Percentiles rank a stretch among this genome's conserved stretches.
Evolutionary conservation across 371 early-diverging fungal genomes (phyloP).

Genomic region (Mucor indicus): DNA sequence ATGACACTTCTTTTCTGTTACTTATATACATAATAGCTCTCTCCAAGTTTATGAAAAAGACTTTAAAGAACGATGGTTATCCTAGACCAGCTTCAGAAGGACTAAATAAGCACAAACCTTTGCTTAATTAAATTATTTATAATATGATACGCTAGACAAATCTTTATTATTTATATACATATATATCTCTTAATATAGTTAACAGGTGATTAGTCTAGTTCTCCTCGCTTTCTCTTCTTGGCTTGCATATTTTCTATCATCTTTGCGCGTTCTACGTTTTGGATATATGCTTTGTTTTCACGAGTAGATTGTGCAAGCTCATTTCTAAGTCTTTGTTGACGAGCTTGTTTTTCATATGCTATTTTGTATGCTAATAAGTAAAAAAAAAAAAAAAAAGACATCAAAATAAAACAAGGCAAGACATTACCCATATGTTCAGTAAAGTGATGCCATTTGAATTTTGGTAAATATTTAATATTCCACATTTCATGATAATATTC

Average conservation of each 20-base stretch:
- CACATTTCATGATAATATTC: slow-evolving; percentile 90
- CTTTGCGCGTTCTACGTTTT: slow-evolving; percentile 83
- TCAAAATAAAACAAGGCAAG: too few relatives aligned
- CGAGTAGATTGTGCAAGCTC: slow-evolving; percentile 84
- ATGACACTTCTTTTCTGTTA: too few relatives aligned
- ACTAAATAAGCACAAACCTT: background rate
- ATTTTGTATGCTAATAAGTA: slow-evolving; percentile 8
- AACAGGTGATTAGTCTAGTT: slow-evolving; percentile 25
- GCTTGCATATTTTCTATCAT: slow-evolving; percentile 77
- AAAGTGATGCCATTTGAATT: slow-evolving; percentile 95
- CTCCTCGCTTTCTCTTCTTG: slow-evolving; percentile 51
- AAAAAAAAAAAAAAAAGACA: background rate
- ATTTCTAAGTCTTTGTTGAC: slow-evolving; percentile 78
- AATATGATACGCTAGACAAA: too few relatives aligned
- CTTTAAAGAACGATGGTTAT: background rate
- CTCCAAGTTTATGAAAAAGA: too few relatives aligned
- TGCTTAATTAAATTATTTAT: too few relatives aligned
- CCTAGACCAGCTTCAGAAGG: background rate
- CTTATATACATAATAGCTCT: too few relatives aligned
- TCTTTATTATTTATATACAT: too few relatives aligned
- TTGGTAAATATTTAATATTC: slow-evolving; percentile 94
- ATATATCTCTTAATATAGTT: slow-evolving; percentile 38
- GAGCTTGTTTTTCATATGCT: slow-evolving; percentile 80
- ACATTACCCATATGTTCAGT: slow-evolving; percentile 84
- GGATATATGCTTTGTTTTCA: slow-evolving; percentile 82